phyloP scores from a whole-genome alignment of 2,329 filamentous ascomycete species.

The Cadophora malorum region DNA sequence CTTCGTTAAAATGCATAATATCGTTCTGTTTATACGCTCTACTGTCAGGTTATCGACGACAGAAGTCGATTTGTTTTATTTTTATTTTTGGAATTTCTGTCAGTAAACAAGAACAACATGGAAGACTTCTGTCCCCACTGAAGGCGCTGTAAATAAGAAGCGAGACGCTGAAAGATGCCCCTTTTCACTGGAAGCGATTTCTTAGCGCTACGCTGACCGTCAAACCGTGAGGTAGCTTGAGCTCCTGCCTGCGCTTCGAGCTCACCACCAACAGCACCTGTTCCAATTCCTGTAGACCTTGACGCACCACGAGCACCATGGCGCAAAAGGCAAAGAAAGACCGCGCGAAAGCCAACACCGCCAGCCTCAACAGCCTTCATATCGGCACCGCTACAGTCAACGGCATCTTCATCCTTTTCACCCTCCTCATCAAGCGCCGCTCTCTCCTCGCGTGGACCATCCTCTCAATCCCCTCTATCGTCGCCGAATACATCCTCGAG shows the following conservation, averaged over 20 bases:
- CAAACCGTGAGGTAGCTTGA: neutral
- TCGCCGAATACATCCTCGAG: slow-evolving; percentile 88
- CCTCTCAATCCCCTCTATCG: slow-evolving; percentile 75
- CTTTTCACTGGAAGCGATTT: slow-evolving; percentile 10
- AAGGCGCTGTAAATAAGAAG: neutral
- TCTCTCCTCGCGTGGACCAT: slow-evolving; percentile 72
- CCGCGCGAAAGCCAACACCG: slow-evolving; percentile 79
- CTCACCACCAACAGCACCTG: neutral
- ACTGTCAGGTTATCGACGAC: too few species aligned
- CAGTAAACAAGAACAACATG: neutral
- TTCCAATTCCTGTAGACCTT: neutral
- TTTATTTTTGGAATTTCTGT: too few species aligned
- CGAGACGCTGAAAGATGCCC: slow-evolving; percentile 6
- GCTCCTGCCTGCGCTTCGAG: neutral
- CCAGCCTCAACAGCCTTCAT: slow-evolving; percentile 82
- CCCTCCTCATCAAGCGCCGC: slow-evolving; percentile 66
- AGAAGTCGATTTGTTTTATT: too few species aligned
- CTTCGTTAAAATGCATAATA: neutral
- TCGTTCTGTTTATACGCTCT: too few species aligned
- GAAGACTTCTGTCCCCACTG: neutral
- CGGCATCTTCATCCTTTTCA: slow-evolving; percentile 73
- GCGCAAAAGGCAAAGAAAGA: slow-evolving; percentile 49
- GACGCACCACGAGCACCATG: slow-evolving; percentile 34
- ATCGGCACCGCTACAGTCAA: slow-evolving; percentile 77
- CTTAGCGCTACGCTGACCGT: neutral